phyloP scores from a whole-genome alignment of 306 rosid species.

The Prunus salicina region DNA sequence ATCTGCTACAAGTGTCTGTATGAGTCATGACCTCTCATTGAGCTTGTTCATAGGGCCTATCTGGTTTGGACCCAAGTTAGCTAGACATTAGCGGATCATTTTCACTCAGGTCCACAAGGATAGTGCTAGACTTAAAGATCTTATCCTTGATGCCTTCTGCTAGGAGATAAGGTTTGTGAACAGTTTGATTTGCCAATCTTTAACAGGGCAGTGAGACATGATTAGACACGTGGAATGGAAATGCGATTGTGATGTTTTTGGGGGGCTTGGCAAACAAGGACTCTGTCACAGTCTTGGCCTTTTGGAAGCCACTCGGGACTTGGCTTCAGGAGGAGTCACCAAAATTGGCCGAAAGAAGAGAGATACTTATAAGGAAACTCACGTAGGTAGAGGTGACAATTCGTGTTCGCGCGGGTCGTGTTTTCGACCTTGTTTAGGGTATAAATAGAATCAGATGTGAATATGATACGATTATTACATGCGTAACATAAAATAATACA shows the following conservation, averaged over 20 bases:
- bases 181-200: constrained; percentile 37
- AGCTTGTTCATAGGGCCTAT: constrained; percentile 19
- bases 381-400: no score
- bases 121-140: constrained; percentile 32
- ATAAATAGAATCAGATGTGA: no score
- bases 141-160: constrained; percentile 39
- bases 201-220: constrained; percentile 41
- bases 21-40: background rate
- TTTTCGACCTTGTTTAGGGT: no score
- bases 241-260: constrained; percentile 12
- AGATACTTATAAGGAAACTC: background rate
- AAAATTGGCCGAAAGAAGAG: background rate
- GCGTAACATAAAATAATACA: no score
- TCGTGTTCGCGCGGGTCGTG: no score
- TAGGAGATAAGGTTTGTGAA: constrained; percentile 39
- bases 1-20: background rate
- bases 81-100: constrained; percentile 26
- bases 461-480: no score
- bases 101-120: constrained; percentile 37
- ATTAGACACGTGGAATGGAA: constrained; percentile 37
- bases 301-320: background rate
- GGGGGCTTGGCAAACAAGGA: background rate
- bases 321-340: background rate
- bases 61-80: constrained; percentile 24
- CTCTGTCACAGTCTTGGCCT: background rate